Evolutionary conservation across 441 rosid genomes (phyloP).

Genomic region (Pelargonium cotyledonis): DNA sequence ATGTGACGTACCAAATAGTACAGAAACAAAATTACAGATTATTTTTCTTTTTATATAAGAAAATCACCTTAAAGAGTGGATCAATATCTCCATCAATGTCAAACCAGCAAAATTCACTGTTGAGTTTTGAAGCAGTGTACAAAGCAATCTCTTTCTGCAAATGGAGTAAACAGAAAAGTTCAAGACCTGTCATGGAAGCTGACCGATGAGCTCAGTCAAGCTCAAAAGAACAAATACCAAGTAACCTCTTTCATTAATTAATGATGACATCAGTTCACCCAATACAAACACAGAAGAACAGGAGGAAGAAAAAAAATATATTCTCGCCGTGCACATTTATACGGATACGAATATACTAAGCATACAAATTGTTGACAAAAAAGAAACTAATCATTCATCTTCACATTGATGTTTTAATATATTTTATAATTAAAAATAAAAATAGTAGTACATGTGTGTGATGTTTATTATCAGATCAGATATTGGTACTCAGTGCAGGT

Average conservation of each 20-base stretch:
- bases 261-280: neutral
- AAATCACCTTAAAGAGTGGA: constrained; percentile 87
- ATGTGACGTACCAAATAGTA: neutral
- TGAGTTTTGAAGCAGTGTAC: constrained; percentile 82
- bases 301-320: neutral
- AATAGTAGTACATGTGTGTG: too few species aligned
- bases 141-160: constrained; percentile 96
- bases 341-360: neutral
- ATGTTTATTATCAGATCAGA: too few species aligned
- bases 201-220: neutral
- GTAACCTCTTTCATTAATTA: neutral
- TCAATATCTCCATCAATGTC: constrained; percentile 91
- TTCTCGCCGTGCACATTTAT: neutral
- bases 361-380: neutral
- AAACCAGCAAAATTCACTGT: constrained; percentile 81
- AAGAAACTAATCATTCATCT: neutral
- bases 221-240: neutral
- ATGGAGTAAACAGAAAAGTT: constrained; percentile 18
- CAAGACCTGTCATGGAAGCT: constrained; percentile 7
- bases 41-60: neutral
- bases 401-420: neutral
- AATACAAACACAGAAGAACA: neutral
- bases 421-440: too few species aligned
- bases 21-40: neutral
- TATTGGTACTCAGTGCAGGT: too few species aligned